These are phyloP conservation scores for Solidago caesia DNA, from an alignment of 129 eudicot species.

Conservation along the genomic window DNA sequence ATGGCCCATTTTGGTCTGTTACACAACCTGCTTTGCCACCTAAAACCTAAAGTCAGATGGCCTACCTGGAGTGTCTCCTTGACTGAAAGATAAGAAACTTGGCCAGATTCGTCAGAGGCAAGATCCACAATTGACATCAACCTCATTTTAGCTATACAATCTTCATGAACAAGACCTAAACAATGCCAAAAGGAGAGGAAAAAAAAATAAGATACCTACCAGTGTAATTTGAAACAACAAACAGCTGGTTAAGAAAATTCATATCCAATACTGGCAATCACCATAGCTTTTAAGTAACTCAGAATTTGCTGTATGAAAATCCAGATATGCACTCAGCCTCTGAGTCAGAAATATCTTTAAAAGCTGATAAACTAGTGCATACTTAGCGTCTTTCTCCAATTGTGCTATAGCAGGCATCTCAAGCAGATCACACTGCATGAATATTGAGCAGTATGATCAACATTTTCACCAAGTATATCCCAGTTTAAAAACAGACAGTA, in stretches of 20 bases:
- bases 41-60: not conserved
- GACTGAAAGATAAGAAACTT: constrained; percentile 62
- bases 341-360: constrained; percentile 63
- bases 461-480: not conserved
- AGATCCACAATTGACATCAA: constrained; percentile 80
- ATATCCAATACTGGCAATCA: constrained; percentile 26
- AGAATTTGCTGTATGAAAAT: constrained; percentile 65
- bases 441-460: not conserved
- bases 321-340: constrained; percentile 65
- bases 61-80: constrained; percentile 64
- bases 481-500: not conserved
- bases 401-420: constrained; percentile 83
- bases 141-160: constrained; percentile 77
- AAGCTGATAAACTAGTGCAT: constrained; percentile 63
- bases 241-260: not conserved
- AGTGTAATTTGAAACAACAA: not conserved
- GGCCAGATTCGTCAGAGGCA: constrained; percentile 61
- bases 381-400: constrained; percentile 77
- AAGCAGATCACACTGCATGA: constrained; percentile 74
- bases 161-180: constrained; percentile 87
- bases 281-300: constrained; percentile 54
- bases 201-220: not conserved
- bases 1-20: not conserved
- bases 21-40: not conserved
- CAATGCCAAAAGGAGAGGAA: constrained; percentile 17